Percentiles rank a stretch among this genome's conserved stretches.
phyloP scores from a whole-genome alignment of 768 basidiomycete species.

The Boletus tylopilopsis region DNA sequence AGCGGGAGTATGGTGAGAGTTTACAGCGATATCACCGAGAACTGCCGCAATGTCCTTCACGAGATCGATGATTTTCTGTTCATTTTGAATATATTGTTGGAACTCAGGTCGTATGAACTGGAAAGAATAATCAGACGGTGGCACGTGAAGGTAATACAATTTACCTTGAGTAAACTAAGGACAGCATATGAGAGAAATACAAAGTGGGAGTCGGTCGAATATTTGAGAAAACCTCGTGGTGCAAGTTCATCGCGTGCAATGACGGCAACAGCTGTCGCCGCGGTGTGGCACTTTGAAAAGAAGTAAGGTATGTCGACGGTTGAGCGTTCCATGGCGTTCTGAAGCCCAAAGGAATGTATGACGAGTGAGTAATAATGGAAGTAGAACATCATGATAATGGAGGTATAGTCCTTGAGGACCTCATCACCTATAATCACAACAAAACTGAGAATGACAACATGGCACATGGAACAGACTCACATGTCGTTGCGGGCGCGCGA shows the following conservation, averaged over 20 bases:
- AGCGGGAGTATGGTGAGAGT: constrained; percentile 82
- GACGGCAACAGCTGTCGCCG: constrained; percentile 65
- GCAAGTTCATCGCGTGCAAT: constrained; percentile 78
- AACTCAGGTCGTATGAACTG: constrained; percentile 86
- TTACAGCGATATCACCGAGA: constrained; percentile 73
- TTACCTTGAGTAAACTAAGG: constrained; percentile 85
- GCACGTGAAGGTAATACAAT: constrained; percentile 7
- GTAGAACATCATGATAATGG: constrained; percentile 58
- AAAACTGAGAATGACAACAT: constrained; percentile 1
- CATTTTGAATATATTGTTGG: constrained; percentile 68
- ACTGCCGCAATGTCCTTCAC: constrained; percentile 80
- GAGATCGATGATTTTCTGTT: constrained; percentile 63
- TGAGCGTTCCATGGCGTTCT: constrained; percentile 86
- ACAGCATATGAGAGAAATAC: constrained; percentile 94
- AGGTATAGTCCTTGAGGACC: constrained; percentile 22
- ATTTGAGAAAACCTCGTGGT: constrained; percentile 72
- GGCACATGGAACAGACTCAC: constrained; percentile 12
- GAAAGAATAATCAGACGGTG: constrained; percentile 11
- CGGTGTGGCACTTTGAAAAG: constrained; percentile 72
- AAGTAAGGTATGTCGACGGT: constrained; percentile 77
- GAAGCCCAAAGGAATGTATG: constrained; percentile 93
- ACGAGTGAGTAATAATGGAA: constrained; percentile 85
- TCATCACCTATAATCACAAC: constrained; percentile 22
- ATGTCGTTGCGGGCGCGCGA: constrained; percentile 11
- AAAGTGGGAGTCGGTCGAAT: constrained; percentile 87